Evolutionary conservation across 305 asterid genomes (phyloP).

Genomic region (Fraxinus platypoda): DNA sequence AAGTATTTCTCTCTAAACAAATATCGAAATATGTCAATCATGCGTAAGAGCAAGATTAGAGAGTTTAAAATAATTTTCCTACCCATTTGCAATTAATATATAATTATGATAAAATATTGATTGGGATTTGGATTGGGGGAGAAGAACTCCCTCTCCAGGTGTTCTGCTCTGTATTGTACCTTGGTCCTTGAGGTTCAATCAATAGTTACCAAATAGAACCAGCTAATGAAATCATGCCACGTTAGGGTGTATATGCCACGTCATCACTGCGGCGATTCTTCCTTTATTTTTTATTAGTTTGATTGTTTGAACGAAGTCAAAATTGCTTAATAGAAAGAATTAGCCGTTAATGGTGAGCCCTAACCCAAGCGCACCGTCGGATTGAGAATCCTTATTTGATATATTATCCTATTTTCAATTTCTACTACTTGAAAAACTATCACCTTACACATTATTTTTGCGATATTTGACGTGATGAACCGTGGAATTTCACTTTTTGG

Average conservation of each 20-base stretch:
- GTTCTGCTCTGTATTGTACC: neutral
- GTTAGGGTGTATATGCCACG: neutral
- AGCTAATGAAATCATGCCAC: conserved; percentile 12
- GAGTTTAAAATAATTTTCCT: conserved; percentile 5
- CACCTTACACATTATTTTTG: neutral
- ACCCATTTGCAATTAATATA: conserved; percentile 12
- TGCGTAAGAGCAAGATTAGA: neutral
- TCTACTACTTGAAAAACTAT: neutral
- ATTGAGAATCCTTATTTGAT: neutral
- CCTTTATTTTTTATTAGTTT: neutral
- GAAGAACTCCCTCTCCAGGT: neutral
- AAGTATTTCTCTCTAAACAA: conserved; percentile 11
- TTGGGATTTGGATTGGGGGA: conserved; percentile 18
- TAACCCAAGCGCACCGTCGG: neutral
- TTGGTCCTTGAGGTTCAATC: conserved; percentile 1
- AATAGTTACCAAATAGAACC: neutral
- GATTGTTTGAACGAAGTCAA: neutral
- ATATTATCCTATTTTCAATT: neutral
- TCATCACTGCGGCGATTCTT: neutral
- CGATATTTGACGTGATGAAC: too few relatives aligned
- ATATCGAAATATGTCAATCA: conserved; percentile 8
- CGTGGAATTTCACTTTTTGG: too few relatives aligned
- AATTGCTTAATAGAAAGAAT: neutral
- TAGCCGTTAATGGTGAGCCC: neutral
- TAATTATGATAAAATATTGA: conserved; percentile 9